phyloP scores from a whole-genome alignment of 352 stramenopile genomes.

The Globisporangium paroecandrum region DNA sequence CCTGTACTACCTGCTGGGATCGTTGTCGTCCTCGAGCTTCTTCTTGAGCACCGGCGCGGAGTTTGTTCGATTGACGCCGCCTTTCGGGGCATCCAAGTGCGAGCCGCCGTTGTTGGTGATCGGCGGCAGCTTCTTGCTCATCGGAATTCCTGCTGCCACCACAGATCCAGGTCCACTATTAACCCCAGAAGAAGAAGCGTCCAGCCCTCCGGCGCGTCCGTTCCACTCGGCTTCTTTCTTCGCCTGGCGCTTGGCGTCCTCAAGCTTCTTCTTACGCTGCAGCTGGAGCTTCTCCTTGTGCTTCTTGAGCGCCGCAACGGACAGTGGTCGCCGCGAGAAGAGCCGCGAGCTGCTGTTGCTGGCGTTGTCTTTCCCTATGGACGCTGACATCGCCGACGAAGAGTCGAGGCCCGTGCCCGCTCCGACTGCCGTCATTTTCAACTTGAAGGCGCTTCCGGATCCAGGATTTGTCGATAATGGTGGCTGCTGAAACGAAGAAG shows the following conservation, averaged over 20 bases:
- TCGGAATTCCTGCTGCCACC: constrained; percentile 14
- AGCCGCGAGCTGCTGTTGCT: constrained; percentile 41
- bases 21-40: constrained; percentile 26
- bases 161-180: not conserved
- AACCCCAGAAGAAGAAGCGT: constrained; percentile 32
- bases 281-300: constrained; percentile 63
- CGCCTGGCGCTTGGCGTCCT: constrained; percentile 48
- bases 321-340: constrained; percentile 60
- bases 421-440: constrained; percentile 46
- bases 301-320: constrained; percentile 62
- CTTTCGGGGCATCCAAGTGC: constrained; percentile 17
- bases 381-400: constrained; percentile 13
- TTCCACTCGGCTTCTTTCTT: constrained; percentile 80
- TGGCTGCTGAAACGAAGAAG: not conserved
- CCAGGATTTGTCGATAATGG: constrained; percentile 21
- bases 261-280: constrained; percentile 62
- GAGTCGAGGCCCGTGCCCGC: constrained; percentile 22
- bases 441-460: constrained; percentile 43
- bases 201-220: constrained; percentile 65
- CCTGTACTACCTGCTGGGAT: constrained; percentile 1
- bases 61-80: constrained; percentile 44
- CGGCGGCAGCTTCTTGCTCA: constrained; percentile 63
- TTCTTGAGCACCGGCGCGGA: constrained; percentile 69
- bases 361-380: constrained; percentile 35
- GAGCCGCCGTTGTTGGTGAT: constrained; percentile 29